Conservation (phyloP, 179 eudicot species). For the Amaranthus tricolor region DNA sequence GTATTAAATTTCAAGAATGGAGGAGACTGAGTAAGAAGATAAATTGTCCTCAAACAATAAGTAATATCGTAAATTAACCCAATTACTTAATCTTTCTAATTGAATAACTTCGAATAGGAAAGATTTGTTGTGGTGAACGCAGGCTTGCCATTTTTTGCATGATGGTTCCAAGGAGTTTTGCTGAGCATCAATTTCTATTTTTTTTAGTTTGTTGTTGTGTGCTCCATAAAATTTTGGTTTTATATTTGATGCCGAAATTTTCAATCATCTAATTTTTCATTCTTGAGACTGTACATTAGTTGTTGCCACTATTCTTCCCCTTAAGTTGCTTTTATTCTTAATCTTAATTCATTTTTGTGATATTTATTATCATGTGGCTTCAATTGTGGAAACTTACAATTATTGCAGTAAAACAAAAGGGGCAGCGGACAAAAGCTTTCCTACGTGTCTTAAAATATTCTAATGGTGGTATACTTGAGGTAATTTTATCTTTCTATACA, state of each 20-base stretch:
- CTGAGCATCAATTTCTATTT: neutral
- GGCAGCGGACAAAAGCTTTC: constrained; percentile 62
- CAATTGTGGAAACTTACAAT: constrained; percentile 14
- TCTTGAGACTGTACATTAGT: neutral
- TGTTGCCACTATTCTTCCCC: constrained; percentile 3
- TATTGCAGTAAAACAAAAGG: constrained; percentile 70
- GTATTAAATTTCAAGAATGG: too few species aligned
- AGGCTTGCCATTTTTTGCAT: neutral
- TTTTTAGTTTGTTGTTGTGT: neutral
- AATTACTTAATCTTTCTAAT: too few species aligned
- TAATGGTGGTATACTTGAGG: constrained; percentile 87
- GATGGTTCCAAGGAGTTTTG: neutral
- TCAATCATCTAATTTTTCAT: neutral
- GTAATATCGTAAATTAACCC: too few species aligned
- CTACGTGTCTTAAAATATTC: constrained; percentile 86
- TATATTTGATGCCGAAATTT: neutral
- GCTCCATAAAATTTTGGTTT: neutral
- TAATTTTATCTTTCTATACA: constrained; percentile 18
- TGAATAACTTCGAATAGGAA: neutral
- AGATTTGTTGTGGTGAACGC: neutral
- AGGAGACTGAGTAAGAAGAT: too few species aligned
- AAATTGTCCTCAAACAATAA: too few species aligned
- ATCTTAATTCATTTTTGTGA: neutral
- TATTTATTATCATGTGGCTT: neutral
- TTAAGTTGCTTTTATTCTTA: neutral